phyloP scores from a whole-genome alignment of 2,329 filamentous ascomycete genomes.

The Coniella vitis region DNA sequence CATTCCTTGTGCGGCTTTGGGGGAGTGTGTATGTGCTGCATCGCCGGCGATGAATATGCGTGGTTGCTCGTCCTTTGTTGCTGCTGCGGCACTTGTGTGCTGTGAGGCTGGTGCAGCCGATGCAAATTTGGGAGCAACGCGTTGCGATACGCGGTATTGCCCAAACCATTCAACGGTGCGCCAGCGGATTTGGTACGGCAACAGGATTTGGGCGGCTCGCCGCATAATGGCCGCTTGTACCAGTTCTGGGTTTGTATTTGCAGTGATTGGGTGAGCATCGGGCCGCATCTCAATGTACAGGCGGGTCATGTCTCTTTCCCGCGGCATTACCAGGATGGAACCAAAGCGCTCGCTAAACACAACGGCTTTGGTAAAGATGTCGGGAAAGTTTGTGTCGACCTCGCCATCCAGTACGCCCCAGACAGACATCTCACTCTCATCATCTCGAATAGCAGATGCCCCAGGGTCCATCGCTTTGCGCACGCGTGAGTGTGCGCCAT shows the following conservation, averaged over 20 bases:
- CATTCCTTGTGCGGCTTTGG: constrained; percentile 63
- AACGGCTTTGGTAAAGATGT: constrained; percentile 68
- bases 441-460: constrained; percentile 46
- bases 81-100: not conserved
- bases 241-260: constrained; percentile 36
- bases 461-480: constrained; percentile 48
- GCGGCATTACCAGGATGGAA: constrained; percentile 66
- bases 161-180: constrained; percentile 64
- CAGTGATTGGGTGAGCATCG: constrained; percentile 32
- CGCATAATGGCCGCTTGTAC: constrained; percentile 61
- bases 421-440: constrained; percentile 44
- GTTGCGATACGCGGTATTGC: constrained; percentile 63
- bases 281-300: constrained; percentile 53
- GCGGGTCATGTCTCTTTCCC: constrained; percentile 66
- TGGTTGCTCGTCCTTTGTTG: constrained; percentile 24
- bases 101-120: constrained; percentile 27
- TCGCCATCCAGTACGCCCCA: constrained; percentile 70
- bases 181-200: constrained; percentile 51
- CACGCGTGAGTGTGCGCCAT: constrained; percentile 66
- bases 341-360: constrained; percentile 61
- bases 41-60: constrained; percentile 65
- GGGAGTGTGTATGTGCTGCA: constrained; percentile 65
- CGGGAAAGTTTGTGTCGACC: constrained; percentile 65
- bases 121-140: constrained; percentile 63
- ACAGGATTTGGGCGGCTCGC: constrained; percentile 54